phyloP scores from a whole-genome alignment of 176 grass and related monocot species.

The Areca catechu region DNA sequence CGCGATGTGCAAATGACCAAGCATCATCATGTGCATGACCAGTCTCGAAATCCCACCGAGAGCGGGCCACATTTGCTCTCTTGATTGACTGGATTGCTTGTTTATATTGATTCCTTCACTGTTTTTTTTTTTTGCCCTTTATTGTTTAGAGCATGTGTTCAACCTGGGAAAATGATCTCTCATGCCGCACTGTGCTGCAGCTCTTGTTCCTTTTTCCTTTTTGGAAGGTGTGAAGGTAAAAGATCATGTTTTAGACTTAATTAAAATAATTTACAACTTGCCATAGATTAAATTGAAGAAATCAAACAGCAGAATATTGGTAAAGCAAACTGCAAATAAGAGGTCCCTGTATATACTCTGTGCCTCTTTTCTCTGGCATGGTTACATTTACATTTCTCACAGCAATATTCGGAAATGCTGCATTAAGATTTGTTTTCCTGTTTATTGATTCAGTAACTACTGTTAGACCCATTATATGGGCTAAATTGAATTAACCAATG shows the following conservation, averaged over 20 bases:
- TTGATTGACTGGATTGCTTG: not conserved
- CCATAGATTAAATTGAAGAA: not conserved
- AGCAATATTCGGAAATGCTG: too few relatives aligned
- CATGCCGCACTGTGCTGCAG: not conserved
- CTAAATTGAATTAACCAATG: too few relatives aligned
- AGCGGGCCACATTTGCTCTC: conserved; percentile 32
- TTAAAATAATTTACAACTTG: too few relatives aligned
- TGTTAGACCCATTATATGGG: too few relatives aligned
- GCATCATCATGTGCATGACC: conserved; percentile 52
- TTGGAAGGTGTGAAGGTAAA: too few relatives aligned
- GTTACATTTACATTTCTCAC: too few relatives aligned
- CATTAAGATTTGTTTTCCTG: too few relatives aligned
- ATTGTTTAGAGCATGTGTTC: not conserved
- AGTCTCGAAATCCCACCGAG: conserved; percentile 32
- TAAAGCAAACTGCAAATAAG: conserved; percentile 7
- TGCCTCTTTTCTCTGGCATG: not conserved
- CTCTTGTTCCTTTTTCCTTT: too few relatives aligned
- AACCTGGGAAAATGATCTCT: not conserved
- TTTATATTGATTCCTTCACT: not conserved
- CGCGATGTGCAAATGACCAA: conserved; percentile 78
- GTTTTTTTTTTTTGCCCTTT: not conserved
- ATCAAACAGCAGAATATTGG: not conserved
- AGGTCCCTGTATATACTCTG: not conserved
- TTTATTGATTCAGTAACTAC: too few relatives aligned
- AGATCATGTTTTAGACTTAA: too few relatives aligned